Evolutionary conservation across 2,329 filamentous ascomycete species (phyloP).

Genomic region (Aspergillus japonicus): DNA sequence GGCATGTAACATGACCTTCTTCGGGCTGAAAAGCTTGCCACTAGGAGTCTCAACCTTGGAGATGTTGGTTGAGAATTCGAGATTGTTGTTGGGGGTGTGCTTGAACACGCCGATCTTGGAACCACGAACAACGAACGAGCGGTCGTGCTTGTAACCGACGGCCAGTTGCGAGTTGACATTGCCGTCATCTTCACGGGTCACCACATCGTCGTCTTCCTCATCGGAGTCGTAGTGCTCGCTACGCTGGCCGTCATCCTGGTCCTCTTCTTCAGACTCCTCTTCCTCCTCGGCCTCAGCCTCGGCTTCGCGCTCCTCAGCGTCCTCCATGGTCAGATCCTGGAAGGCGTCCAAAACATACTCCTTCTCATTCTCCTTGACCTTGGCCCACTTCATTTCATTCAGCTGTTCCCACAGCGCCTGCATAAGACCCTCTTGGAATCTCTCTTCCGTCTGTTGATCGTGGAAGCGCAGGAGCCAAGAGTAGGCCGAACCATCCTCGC

Average conservation of each 20-base stretch:
- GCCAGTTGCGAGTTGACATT: slow-evolving; percentile 92
- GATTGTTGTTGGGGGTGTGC: slow-evolving; percentile 84
- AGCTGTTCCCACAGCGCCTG: slow-evolving; percentile 95
- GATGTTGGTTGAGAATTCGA: slow-evolving; percentile 96
- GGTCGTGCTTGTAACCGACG: slow-evolving; percentile 94
- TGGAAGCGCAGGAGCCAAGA: slow-evolving; percentile 95
- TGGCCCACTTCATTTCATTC: slow-evolving; percentile 91
- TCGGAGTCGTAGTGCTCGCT: slow-evolving; percentile 74
- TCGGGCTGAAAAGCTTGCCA: slow-evolving; percentile 85
- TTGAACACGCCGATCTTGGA: slow-evolving; percentile 99
- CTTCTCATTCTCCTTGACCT: slow-evolving; percentile 85
- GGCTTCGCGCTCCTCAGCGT: slow-evolving; percentile 55
- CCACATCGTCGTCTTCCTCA: slow-evolving; percentile 76
- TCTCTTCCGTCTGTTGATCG: slow-evolving; percentile 74
- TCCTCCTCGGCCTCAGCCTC: slow-evolving; percentile 54
- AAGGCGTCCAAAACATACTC: slow-evolving; percentile 96
- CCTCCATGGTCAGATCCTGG: slow-evolving; percentile 87
- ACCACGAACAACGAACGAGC: slow-evolving; percentile 93
- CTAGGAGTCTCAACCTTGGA: slow-evolving; percentile 88
- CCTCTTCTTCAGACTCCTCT: slow-evolving; percentile 58
- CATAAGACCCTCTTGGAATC: slow-evolving; percentile 91
- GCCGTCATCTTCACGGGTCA: slow-evolving; percentile 67
- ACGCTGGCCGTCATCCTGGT: slow-evolving; percentile 61
- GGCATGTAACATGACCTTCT: slow-evolving; percentile 94
- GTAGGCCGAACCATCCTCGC: slow-evolving; percentile 81